Conservation (phyloP, 108 stramenopile genomes). For the Pseudonitzschia delicatissima region DNA sequence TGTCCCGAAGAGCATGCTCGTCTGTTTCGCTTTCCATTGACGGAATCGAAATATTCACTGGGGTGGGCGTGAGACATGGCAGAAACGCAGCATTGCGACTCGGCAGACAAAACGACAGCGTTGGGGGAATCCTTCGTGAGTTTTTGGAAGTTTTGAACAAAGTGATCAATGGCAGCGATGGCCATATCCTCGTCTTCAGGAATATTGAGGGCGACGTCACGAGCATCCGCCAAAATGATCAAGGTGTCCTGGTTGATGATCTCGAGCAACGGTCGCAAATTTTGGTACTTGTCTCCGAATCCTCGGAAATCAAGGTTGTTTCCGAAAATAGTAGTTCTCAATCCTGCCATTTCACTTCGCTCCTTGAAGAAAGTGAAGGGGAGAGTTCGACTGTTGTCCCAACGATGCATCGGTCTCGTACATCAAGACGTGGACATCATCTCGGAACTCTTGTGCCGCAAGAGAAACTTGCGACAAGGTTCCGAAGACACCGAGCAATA, state of each 20-base stretch:
- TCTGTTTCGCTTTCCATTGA: slow-evolving; percentile 11
- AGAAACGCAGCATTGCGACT: slow-evolving; percentile 18
- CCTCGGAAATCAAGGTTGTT: not conserved
- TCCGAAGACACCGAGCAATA: not conserved
- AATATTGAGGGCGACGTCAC: slow-evolving; percentile 11
- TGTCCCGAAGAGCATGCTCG: slow-evolving; percentile 17
- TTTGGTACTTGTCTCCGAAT: slow-evolving; percentile 16
- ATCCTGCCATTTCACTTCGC: slow-evolving; percentile 5
- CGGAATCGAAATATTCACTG: slow-evolving; percentile 12
- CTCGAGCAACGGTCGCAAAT: slow-evolving; percentile 5
- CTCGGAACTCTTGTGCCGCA: not conserved
- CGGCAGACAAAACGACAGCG: slow-evolving; percentile 15
- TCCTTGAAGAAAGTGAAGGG: slow-evolving; percentile 3
- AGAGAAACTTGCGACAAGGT: not conserved
- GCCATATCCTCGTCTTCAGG: slow-evolving; percentile 13
- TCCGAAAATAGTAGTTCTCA: slow-evolving; percentile 4
- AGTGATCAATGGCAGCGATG: slow-evolving; percentile 1
- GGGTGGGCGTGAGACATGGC: slow-evolving; percentile 16
- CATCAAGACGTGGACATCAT: slow-evolving; percentile 8
- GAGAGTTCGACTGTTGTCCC: not conserved
- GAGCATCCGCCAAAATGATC: slow-evolving; percentile 15
- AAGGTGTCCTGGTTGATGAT: not conserved
- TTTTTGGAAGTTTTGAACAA: slow-evolving; percentile 3
- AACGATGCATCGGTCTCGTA: slow-evolving; percentile 6
- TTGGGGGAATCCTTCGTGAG: not conserved